phyloP scores from a whole-genome alignment of 345 rosid species.

The Eucalyptus urophylla region DNA sequence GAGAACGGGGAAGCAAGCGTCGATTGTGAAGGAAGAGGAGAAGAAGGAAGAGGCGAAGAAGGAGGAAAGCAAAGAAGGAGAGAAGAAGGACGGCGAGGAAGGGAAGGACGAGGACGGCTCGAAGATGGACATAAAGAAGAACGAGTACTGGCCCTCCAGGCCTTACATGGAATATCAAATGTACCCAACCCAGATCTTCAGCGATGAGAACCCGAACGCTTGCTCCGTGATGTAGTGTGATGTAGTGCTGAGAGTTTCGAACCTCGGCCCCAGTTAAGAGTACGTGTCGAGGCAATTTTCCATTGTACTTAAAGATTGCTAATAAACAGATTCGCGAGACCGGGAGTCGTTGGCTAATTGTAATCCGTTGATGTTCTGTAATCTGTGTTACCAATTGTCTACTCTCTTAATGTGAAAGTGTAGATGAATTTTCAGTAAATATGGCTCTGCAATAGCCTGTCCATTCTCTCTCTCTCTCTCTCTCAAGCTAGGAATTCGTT shows the following conservation, averaged over 20 bases:
- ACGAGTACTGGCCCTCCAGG: slow-evolving; percentile 35
- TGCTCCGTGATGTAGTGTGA: slow-evolving; percentile 46
- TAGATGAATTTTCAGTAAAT: not conserved
- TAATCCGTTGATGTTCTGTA: not conserved
- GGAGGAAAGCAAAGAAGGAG: not conserved
- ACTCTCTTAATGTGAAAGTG: not conserved
- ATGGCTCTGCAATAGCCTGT: not conserved
- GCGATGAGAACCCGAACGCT: slow-evolving; percentile 69
- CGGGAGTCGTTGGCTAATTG: not conserved
- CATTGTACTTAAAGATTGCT: not conserved
- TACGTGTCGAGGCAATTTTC: not conserved
- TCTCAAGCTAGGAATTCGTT: not conserved
- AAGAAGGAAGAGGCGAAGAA: slow-evolving; percentile 12
- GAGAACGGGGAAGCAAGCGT: slow-evolving; percentile 40
- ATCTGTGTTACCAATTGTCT: not conserved
- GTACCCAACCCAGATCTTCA: slow-evolving; percentile 38
- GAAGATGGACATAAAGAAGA: slow-evolving; percentile 21
- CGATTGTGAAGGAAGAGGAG: slow-evolving; percentile 37
- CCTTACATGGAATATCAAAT: slow-evolving; percentile 13
- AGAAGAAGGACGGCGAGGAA: slow-evolving; percentile 3
- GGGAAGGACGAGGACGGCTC: slow-evolving; percentile 8
- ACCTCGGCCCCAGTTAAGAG: not conserved
- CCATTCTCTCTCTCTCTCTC: not conserved
- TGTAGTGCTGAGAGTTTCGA: slow-evolving; percentile 3
- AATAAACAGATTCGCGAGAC: not conserved